Evolutionary conservation across 768 basidiomycete genomes (phyloP).

Genomic region (Pleurotus salmoneostramineus): DNA sequence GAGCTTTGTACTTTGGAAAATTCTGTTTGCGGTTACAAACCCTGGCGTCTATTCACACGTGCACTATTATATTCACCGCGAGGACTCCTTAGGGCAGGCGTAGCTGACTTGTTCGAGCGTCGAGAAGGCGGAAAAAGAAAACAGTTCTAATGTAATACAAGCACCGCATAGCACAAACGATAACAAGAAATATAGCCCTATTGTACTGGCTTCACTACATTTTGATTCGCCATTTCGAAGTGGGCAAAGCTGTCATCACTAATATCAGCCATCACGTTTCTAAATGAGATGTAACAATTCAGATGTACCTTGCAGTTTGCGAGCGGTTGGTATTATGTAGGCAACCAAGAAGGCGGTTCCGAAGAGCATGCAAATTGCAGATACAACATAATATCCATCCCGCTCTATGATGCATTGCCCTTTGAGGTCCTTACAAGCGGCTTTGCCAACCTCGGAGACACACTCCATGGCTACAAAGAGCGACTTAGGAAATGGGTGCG

Average conservation of each 20-base stretch:
- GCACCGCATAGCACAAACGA: background rate
- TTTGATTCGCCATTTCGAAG: conserved; percentile 70
- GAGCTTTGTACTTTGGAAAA: conserved; percentile 25
- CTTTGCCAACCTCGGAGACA: conserved; percentile 88
- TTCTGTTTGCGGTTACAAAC: conserved; percentile 21
- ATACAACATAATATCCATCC: conserved; percentile 92
- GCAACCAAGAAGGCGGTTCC: conserved; percentile 71
- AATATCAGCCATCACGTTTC: background rate
- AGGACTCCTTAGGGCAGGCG: conserved; percentile 37
- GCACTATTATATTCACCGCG: conserved; percentile 29
- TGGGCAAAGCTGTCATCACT: conserved; percentile 51
- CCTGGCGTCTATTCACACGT: conserved; percentile 28
- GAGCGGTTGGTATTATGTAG: conserved; percentile 83
- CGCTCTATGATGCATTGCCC: conserved; percentile 80
- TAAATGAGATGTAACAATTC: background rate
- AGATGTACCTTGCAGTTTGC: conserved; percentile 78
- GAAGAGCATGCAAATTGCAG: conserved; percentile 70
- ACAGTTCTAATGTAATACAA: too few relatives aligned
- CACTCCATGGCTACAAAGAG: conserved; percentile 69
- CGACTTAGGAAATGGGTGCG: background rate
- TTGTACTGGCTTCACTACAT: conserved; percentile 25
- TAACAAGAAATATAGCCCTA: background rate
- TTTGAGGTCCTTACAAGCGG: conserved; percentile 64
- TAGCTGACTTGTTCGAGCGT: background rate
- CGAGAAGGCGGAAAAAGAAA: background rate